These are phyloP conservation scores for Nicotiana sylvestris DNA, from an alignment of 257 asterid genomes.

Conservation along the genomic window DNA sequence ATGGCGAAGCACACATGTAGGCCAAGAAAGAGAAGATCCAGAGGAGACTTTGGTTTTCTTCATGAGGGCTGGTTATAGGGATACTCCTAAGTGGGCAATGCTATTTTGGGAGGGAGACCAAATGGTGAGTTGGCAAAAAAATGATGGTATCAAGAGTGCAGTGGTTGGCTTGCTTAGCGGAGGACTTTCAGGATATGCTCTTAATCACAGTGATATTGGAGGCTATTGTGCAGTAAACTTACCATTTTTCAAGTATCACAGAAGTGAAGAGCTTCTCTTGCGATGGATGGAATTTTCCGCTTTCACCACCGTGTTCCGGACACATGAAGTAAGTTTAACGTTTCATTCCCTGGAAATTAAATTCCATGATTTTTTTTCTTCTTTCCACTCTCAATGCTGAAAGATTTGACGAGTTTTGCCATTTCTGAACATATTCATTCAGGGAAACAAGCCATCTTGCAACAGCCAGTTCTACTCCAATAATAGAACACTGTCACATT, in stretches of 20 bases:
- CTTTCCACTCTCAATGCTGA: background rate
- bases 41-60: constrained; percentile 75
- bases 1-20: constrained; percentile 47
- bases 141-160: constrained; percentile 94
- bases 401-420: background rate
- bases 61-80: constrained; percentile 88
- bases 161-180: constrained; percentile 83
- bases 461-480: constrained; percentile 86
- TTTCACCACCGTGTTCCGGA: constrained; percentile 79
- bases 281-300: constrained; percentile 96
- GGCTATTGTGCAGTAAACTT: constrained; percentile 81
- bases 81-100: constrained; percentile 79
- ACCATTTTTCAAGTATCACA: constrained; percentile 63
- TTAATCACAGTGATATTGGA: constrained; percentile 94
- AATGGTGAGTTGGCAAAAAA: constrained; percentile 98
- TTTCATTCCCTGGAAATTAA: background rate
- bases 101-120: constrained; percentile 99
- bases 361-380: background rate
- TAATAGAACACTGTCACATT: constrained; percentile 63
- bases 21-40: constrained; percentile 30
- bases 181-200: constrained; percentile 83
- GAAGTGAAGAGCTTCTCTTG: constrained; percentile 83
- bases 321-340: constrained; percentile 74
- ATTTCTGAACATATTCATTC: constrained; percentile 7
- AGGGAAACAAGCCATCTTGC: constrained; percentile 90